A percentile compares a stretch with the other conserved stretches of the same genome.
phyloP scores from a whole-genome alignment of 331 rosid species.

The Pyracantha coccinea region DNA sequence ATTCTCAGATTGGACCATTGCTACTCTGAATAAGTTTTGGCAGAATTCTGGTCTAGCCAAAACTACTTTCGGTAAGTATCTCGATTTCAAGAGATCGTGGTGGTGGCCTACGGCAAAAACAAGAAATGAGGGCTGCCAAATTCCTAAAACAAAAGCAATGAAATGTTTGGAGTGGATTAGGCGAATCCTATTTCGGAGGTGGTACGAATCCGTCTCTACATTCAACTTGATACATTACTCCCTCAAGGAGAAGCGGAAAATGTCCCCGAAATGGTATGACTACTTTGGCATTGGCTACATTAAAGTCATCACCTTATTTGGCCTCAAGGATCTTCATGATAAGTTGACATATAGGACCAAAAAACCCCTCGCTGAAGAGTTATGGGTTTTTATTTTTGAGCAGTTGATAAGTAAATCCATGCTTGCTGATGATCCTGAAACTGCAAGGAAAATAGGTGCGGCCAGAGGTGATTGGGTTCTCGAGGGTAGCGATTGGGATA shows the following conservation, averaged over 20 bases:
- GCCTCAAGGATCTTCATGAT: constrained; percentile 20
- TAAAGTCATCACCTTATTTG: neutral
- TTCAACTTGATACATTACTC: constrained; percentile 22
- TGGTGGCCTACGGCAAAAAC: neutral
- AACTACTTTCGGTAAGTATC: neutral
- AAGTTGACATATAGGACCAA: neutral
- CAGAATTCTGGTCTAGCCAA: neutral
- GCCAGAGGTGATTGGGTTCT: constrained; percentile 37
- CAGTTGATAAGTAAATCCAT: constrained; percentile 28
- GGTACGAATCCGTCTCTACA: constrained; percentile 18
- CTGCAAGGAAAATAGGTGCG: constrained; percentile 25
- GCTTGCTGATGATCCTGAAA: constrained; percentile 32
- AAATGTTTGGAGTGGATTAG: neutral
- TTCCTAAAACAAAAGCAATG: too few species aligned
- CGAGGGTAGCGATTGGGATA: neutral
- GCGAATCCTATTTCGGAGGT: constrained; percentile 5
- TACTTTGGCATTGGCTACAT: neutral
- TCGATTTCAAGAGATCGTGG: neutral
- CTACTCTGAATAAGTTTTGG: neutral
- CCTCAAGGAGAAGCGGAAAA: neutral
- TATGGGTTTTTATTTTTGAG: constrained; percentile 26
- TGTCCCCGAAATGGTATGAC: neutral
- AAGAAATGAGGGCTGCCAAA: too few species aligned
- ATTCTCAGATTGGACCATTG: constrained; percentile 23
- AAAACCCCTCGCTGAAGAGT: neutral